phyloP scores from a whole-genome alignment of 768 basidiomycete species.

The Podaxis carcinomalis region DNA sequence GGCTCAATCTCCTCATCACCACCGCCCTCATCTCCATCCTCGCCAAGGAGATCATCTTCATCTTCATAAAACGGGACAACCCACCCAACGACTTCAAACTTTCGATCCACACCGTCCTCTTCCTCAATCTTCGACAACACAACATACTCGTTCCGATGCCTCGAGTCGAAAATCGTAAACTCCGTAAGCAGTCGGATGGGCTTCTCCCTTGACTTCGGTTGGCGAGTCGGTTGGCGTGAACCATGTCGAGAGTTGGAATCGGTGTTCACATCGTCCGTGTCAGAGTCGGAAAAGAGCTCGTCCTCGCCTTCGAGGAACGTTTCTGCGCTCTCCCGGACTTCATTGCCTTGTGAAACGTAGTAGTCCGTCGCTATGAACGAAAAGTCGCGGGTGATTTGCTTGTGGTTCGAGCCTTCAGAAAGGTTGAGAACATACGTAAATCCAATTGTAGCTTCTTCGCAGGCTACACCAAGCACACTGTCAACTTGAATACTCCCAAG shows the following conservation, averaged over 20 bases:
- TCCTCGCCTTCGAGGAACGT: conserved; percentile 10
- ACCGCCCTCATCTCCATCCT: conserved; percentile 61
- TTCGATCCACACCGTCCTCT: conserved; percentile 32
- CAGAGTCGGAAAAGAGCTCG: not conserved
- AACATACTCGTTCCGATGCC: conserved; percentile 39
- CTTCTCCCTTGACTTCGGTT: conserved; percentile 2
- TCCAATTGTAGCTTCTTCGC: conserved; percentile 7
- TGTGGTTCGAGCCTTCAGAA: not conserved
- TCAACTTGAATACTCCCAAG: not conserved
- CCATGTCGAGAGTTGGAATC: not conserved
- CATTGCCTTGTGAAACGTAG: not conserved
- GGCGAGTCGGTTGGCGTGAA: not conserved
- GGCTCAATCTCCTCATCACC: conserved; percentile 40
- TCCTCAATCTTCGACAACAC: conserved; percentile 43
- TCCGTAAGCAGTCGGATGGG: conserved; percentile 40
- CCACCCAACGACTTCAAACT: conserved; percentile 54
- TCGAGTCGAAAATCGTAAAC: conserved; percentile 60
- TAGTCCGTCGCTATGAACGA: conserved; percentile 1
- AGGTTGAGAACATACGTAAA: conserved; percentile 6
- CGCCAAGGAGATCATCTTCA: conserved; percentile 45
- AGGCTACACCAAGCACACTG: not conserved
- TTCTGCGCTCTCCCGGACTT: not conserved
- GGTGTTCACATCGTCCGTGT: not conserved
- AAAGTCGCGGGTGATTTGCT: not conserved
- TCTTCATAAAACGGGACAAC: conserved; percentile 38